phyloP scores from a whole-genome alignment of 805 yeast species.

The Yamadazyma olivae region DNA sequence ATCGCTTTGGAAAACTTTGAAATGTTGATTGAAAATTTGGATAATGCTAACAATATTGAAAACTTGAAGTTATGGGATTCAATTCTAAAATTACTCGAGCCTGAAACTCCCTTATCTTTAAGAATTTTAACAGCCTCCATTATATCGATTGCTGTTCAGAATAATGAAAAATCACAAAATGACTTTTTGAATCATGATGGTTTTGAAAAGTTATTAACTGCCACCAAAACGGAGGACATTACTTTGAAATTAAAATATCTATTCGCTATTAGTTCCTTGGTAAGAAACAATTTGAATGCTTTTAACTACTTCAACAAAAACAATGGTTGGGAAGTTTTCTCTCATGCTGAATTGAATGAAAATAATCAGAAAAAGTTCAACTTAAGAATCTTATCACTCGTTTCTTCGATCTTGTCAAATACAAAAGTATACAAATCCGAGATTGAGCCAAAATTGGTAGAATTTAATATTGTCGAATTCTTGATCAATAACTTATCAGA shows the following conservation, averaged over 20 bases:
- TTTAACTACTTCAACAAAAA: conserved; percentile 51
- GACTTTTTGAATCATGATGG: conserved; percentile 57
- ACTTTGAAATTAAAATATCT: conserved; percentile 58
- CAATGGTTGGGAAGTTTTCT: conserved; percentile 60
- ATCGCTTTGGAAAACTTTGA: conserved; percentile 88
- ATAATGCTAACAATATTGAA: conserved; percentile 91
- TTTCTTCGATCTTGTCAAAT: conserved; percentile 59
- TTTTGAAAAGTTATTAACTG: conserved; percentile 38
- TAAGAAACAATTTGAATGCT: conserved; percentile 65
- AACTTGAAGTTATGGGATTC: conserved; percentile 79
- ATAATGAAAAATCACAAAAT: conserved; percentile 73
- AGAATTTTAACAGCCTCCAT: conserved; percentile 64
- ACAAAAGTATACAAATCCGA: conserved; percentile 36
- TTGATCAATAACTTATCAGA: conserved; percentile 33
- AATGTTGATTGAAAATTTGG: conserved; percentile 88
- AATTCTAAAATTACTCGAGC: conserved; percentile 52
- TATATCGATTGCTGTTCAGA: conserved; percentile 90
- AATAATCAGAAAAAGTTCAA: conserved; percentile 38
- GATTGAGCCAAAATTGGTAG: conserved; percentile 36
- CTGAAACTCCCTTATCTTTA: conserved; percentile 30
- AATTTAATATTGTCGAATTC: conserved; percentile 28
- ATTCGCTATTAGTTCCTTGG: conserved; percentile 71
- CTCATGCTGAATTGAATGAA: conserved; percentile 25
- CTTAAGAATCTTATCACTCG: conserved; percentile 53
- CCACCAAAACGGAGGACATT: not conserved